These are phyloP conservation scores for Fusarium sp. DNA, from an alignment of 2,329 filamentous ascomycete species.

Conservation along the genomic window DNA sequence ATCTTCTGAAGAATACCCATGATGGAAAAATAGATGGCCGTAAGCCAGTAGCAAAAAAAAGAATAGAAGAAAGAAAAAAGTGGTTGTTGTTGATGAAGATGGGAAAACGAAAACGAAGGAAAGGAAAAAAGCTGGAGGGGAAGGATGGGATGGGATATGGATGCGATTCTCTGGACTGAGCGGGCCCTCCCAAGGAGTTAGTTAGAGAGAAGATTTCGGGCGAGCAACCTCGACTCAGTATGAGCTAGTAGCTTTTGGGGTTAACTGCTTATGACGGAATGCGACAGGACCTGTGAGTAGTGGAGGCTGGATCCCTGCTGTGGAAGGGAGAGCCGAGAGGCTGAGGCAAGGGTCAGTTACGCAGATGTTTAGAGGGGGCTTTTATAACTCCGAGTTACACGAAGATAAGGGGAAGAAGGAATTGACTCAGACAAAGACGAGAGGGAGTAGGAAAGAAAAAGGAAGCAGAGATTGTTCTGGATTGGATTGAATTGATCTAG, in stretches of 20 bases:
- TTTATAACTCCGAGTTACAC: neutral
- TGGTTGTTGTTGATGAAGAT: conserved; percentile 4
- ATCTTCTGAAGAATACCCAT: conserved; percentile 62
- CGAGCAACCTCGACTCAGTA: neutral
- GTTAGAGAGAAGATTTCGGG: conserved; percentile 1
- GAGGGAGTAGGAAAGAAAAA: neutral
- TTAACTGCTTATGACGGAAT: conserved; percentile 40
- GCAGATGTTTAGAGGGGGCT: neutral
- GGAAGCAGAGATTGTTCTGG: neutral
- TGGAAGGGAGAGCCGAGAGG: conserved; percentile 1
- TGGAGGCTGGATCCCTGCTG: conserved; percentile 15
- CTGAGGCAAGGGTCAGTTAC: conserved; percentile 4
- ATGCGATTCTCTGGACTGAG: neutral
- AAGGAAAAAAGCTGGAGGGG: neutral
- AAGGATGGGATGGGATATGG: neutral
- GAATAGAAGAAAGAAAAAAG: neutral
- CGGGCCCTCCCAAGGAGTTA: neutral
- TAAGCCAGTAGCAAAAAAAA: neutral
- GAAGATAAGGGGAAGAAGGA: neutral
- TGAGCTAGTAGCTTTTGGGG: neutral
- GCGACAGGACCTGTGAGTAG: conserved; percentile 8
- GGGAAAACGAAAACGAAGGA: neutral
- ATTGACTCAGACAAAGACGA: neutral
- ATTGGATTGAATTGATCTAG: neutral
- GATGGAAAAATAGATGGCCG: conserved; percentile 18